Percentiles rank a stretch among this genome's conserved stretches.
Conservation (phyloP, 2,329 filamentous ascomycete genomes). For the Fonsecaea multimorphosa region DNA sequence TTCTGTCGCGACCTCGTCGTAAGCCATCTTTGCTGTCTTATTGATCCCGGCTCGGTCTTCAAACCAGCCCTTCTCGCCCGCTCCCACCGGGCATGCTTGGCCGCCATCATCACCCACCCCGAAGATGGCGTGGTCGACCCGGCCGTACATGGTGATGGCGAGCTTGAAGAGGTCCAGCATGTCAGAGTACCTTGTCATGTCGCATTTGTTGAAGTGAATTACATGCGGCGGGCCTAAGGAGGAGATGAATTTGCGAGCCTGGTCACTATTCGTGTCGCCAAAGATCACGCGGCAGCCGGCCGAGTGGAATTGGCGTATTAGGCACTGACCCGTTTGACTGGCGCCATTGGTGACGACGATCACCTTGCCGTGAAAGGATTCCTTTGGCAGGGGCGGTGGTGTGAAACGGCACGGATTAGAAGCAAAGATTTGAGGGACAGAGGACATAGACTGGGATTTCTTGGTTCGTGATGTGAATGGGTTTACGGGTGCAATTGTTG, state of each 20-base stretch:
- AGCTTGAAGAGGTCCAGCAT: conserved; percentile 56
- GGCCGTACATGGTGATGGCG: conserved; percentile 53
- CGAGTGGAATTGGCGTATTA: conserved; percentile 49
- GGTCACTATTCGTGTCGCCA: conserved; percentile 49
- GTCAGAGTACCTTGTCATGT: conserved; percentile 56
- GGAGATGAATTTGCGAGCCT: conserved; percentile 38
- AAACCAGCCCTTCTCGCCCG: conserved; percentile 36
- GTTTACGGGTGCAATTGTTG: conserved; percentile 21
- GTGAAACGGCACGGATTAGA: conserved; percentile 36
- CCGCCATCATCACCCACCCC: conserved; percentile 37
- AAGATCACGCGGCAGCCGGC: conserved; percentile 53
- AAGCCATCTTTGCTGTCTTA: conserved; percentile 46
- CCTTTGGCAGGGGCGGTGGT: conserved; percentile 28
- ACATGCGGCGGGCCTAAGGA: conserved; percentile 30
- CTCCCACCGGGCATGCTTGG: conserved; percentile 30
- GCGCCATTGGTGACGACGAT: conserved; percentile 41
- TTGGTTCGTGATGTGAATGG: conserved; percentile 31
- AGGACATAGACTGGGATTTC: conserved; percentile 31
- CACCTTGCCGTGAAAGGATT: conserved; percentile 36
- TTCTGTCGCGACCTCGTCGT: conserved; percentile 49
- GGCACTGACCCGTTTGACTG: conserved; percentile 53
- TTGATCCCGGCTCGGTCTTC: conserved; percentile 29
- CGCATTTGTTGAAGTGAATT: conserved; percentile 47
- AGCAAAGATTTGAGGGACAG: conserved; percentile 17
- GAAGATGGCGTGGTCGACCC: conserved; percentile 56